Evolutionary conservation across 2,329 filamentous ascomycete species (phyloP).

Genomic region (Trichoderma hamatum): DNA sequence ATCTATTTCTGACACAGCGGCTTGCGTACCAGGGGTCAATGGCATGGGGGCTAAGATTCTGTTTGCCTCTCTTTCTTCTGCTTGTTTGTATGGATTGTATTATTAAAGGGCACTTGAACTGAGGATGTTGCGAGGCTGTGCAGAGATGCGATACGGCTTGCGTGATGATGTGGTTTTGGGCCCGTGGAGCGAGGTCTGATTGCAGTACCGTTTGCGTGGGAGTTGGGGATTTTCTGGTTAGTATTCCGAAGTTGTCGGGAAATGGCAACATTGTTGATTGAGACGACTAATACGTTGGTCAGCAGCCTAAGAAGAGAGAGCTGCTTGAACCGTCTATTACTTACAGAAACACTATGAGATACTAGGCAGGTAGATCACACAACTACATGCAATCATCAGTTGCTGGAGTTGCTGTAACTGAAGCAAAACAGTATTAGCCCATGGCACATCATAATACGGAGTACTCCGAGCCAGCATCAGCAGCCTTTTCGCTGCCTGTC

Average conservation of each 20-base stretch:
- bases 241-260: background rate
- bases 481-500: background rate
- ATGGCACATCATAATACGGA: background rate
- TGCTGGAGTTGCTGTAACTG: background rate
- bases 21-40: background rate
- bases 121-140: background rate
- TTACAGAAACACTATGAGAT: background rate
- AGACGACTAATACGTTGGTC: background rate
- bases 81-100: no score
- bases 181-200: background rate
- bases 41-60: background rate
- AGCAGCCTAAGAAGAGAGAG: no score
- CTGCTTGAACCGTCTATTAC: background rate
- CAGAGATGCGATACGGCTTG: background rate
- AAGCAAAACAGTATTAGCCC: background rate
- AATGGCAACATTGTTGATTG: background rate
- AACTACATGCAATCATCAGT: background rate
- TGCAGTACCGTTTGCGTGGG: background rate
- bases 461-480: background rate
- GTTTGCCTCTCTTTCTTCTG: background rate
- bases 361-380: background rate
- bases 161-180: background rate
- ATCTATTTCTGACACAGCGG: conserved; percentile 21
- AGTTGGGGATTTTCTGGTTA: background rate
- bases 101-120: background rate